Base-by-base conservation (phyloP, 2,329 filamentous ascomycete species). In the Aspergillus pseudotamarii region DNA sequence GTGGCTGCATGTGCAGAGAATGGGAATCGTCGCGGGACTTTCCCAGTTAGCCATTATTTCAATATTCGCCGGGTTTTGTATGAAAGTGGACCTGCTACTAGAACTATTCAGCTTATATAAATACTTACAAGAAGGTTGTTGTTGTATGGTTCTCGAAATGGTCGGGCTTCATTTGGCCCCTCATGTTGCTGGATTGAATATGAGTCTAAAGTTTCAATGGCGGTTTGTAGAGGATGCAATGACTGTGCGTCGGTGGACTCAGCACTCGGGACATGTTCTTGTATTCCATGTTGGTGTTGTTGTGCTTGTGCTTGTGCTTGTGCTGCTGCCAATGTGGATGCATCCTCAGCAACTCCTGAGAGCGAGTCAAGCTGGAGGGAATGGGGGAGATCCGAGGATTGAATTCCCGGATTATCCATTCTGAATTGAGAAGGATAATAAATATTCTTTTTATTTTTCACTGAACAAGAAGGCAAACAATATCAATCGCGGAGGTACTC, bases 371-470 rank as follows among this genome's bases (percentile, higher is more conserved):
- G 69, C 51, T 66, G 69, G 43, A 69, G 59, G 16, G 67, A 65
- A 64, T 66, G 62, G 54, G 69, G 64, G 58, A 64, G 51, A 28
- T 65, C 63, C 56, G 73, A 38, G 70, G 64, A 32, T 60, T 65
- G 41, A 67, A 61, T 30, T 28, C 58, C 58, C 34, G 62, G 23
- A 41, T 66, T 60, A 64, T 77, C 72, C 76, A 78, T 78, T 57
- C 45, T 23, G 34, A 32, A 21, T 32, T 34, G 46, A 58, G 34
- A n/a, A 36, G 50, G 10, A 8, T 1, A 41, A 32, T 21, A 45
- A 23, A 28, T 26, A 26, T 26, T 4, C 5, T 4, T 26, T 26
- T 26, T 26, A 4, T 21, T n/a, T n/a, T 8, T 48, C 21, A 43
- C 12, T 26, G 21, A 34, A 19, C 12, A 30, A 60, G 41, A 19